Percentiles rank a stretch among this genome's conserved stretches.
phyloP scores from a whole-genome alignment of 495 filamentous ascomycete genomes.

The Aspergillus coremiiformis region DNA sequence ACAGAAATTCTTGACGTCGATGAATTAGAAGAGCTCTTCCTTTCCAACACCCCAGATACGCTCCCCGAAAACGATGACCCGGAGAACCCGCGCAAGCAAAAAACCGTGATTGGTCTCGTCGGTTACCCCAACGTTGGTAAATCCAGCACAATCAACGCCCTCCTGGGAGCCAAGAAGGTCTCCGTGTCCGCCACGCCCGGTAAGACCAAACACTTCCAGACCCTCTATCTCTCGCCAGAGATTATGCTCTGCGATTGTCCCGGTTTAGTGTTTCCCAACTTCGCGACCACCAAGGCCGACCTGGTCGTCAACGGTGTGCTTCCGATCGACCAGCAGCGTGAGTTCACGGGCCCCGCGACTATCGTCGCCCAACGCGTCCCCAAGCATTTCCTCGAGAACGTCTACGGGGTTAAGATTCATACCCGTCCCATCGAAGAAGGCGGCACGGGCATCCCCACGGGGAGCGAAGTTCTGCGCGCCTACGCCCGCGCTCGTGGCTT shows the following conservation, averaged over 20 bases:
- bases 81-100: conserved; percentile 39
- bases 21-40: conserved; percentile 83
- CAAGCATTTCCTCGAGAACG: conserved; percentile 78
- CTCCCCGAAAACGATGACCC: conserved; percentile 28
- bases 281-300: conserved; percentile 92
- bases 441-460: conserved; percentile 81
- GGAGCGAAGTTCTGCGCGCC: conserved; percentile 75
- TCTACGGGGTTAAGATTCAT: conserved; percentile 86
- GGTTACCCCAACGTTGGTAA: conserved; percentile 99
- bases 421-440: conserved; percentile 85
- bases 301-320: conserved; percentile 93
- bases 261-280: conserved; percentile 97
- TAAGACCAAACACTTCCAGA: conserved; percentile 99
- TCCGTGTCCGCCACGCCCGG: conserved; percentile 96
- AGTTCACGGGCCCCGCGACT: conserved; percentile 80
- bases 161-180: conserved; percentile 96
- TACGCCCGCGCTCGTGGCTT: conserved; percentile 89
- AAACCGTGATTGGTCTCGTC: conserved; percentile 85
- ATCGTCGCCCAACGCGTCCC: conserved; percentile 90
- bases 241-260: conserved; percentile 97
- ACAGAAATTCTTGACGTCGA: conserved; percentile 84
- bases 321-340: conserved; percentile 93
- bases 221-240: conserved; percentile 81
- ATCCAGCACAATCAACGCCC: conserved; percentile 96
- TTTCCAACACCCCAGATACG: conserved; percentile 59